These are phyloP conservation scores for Dendrobium officinale DNA, from an alignment of 106 monocot genomes.

Conservation along the genomic window DNA sequence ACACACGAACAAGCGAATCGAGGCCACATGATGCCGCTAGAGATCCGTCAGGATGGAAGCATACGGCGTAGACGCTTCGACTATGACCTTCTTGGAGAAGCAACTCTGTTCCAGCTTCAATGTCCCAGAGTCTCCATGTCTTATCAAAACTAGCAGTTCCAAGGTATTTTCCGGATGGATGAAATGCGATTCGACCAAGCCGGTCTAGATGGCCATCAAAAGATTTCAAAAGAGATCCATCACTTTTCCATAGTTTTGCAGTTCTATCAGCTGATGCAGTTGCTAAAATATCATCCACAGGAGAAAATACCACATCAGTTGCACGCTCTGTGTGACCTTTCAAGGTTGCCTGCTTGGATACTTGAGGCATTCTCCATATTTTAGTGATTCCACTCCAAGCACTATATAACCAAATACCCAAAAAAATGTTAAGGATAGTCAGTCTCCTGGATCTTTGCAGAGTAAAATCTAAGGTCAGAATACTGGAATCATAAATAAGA, in stretches of 20 bases:
- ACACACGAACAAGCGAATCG: constrained; percentile 86
- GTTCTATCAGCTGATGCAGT: constrained; percentile 90
- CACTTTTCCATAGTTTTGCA: constrained; percentile 75
- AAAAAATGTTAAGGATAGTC: not conserved
- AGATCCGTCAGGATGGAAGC: constrained; percentile 95
- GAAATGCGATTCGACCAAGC: constrained; percentile 81
- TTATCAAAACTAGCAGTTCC: constrained; percentile 97
- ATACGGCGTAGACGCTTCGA: constrained; percentile 70
- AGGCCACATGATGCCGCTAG: constrained; percentile 87
- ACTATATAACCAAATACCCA: constrained; percentile 24
- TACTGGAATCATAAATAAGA: not conserved
- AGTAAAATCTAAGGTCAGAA: not conserved
- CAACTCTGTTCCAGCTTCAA: constrained; percentile 68
- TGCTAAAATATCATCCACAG: constrained; percentile 53
- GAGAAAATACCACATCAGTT: constrained; percentile 90
- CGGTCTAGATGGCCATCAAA: constrained; percentile 85
- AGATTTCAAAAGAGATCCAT: constrained; percentile 55
- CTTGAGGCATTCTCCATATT: constrained; percentile 88
- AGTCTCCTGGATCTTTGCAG: not conserved
- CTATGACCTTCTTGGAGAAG: constrained; percentile 95
- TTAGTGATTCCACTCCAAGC: constrained; percentile 78
- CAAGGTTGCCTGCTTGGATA: constrained; percentile 46
- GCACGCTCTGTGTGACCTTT: constrained; percentile 87
- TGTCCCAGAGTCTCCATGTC: constrained; percentile 96
- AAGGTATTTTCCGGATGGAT: constrained; percentile 87